phyloP scores from a whole-genome alignment of 768 basidiomycete species.

The Stropharia rugosoannulata region DNA sequence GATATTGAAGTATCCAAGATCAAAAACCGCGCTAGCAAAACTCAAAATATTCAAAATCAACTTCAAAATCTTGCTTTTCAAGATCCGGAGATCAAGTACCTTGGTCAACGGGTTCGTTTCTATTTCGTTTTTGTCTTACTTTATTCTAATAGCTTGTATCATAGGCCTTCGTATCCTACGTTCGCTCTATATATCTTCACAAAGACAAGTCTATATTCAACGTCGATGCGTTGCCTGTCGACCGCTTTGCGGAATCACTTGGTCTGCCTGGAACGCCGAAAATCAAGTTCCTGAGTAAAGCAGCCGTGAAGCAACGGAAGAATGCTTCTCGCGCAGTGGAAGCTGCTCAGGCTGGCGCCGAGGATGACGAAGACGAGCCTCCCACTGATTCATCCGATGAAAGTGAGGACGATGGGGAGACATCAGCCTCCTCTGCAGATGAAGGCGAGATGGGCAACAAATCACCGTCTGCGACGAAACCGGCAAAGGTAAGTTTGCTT shows the following conservation, averaged over 20 bases:
- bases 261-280: slow-evolving; percentile 95
- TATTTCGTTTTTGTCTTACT: neutral
- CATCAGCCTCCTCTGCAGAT: slow-evolving; percentile 22
- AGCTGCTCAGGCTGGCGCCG: slow-evolving; percentile 28
- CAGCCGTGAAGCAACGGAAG: slow-evolving; percentile 73
- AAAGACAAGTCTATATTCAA: slow-evolving; percentile 95
- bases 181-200: slow-evolving; percentile 89
- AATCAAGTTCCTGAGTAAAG: slow-evolving; percentile 80
- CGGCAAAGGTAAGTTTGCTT: slow-evolving; percentile 37
- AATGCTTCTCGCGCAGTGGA: slow-evolving; percentile 58
- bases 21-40: slow-evolving; percentile 88
- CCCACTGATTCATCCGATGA: slow-evolving; percentile 12
- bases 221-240: slow-evolving; percentile 74
- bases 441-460: slow-evolving; percentile 18
- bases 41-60: slow-evolving; percentile 79
- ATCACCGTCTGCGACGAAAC: slow-evolving; percentile 18
- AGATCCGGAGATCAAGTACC: slow-evolving; percentile 95
- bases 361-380: slow-evolving; percentile 16
- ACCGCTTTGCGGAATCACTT: slow-evolving; percentile 84
- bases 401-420: slow-evolving; percentile 17
- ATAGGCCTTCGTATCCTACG: slow-evolving; percentile 94
- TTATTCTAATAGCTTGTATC: neutral
- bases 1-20: slow-evolving; percentile 72
- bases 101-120: slow-evolving; percentile 81
- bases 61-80: slow-evolving; percentile 92